A percentile compares a stretch with the other conserved stretches of the same genome.
Evolutionary conservation across 164 flowering plant genomes (phyloP).

Genomic region (Sedum album): DNA sequence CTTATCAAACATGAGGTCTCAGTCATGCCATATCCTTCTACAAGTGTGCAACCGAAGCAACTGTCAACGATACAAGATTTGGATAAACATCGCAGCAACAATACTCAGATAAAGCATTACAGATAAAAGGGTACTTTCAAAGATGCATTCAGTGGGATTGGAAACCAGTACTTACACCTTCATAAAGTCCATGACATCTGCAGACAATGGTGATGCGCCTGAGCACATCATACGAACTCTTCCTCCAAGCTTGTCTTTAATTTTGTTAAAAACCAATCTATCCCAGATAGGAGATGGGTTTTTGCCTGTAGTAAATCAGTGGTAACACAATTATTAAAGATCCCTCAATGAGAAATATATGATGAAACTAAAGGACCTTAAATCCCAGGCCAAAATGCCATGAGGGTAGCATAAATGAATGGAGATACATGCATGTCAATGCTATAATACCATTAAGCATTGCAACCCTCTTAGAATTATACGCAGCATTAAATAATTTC

Average conservation of each 20-base stretch:
- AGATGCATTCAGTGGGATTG: background rate
- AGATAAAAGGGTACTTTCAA: background rate
- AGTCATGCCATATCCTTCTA: slow-evolving; percentile 99
- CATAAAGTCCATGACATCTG: slow-evolving; percentile 90
- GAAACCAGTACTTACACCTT: slow-evolving; percentile 57
- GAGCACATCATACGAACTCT: slow-evolving; percentile 74
- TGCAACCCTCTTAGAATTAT: slow-evolving; percentile 86
- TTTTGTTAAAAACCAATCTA: slow-evolving; percentile 86
- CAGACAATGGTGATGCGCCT: slow-evolving; percentile 96
- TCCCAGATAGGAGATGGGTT: slow-evolving; percentile 96
- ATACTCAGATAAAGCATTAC: background rate
- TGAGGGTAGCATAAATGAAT: background rate
- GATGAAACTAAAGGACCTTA: background rate
- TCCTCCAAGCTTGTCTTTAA: slow-evolving; percentile 84
- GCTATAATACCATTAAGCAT: slow-evolving; percentile 54
- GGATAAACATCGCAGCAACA: background rate
- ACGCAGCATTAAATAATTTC: slow-evolving; percentile 85
- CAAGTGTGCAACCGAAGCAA: slow-evolving; percentile 73
- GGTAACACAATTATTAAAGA: background rate
- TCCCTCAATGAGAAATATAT: background rate
- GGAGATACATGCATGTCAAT: background rate
- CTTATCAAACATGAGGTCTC: slow-evolving; percentile 79
- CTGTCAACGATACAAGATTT: slow-evolving; percentile 28
- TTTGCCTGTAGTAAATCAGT: slow-evolving; percentile 39
- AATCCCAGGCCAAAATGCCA: background rate